These are phyloP conservation scores for Serendipita sp. DNA, from an alignment of 768 basidiomycete species.

Conservation along the genomic window DNA sequence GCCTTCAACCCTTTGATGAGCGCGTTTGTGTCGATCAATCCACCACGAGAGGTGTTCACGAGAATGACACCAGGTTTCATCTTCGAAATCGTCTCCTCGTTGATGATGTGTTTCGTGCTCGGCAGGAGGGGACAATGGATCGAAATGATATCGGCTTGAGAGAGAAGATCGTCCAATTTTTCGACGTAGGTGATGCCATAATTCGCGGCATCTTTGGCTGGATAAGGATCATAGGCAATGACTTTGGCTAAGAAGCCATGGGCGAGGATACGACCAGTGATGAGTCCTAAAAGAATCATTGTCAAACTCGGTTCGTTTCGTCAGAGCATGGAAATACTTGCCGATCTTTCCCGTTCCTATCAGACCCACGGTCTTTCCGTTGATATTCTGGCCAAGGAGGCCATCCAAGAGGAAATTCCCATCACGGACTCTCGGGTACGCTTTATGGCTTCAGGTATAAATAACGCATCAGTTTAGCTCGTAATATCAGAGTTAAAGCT, in stretches of 20 bases:
- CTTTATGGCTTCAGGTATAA: slow-evolving; percentile 11
- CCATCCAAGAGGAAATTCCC: slow-evolving; percentile 15
- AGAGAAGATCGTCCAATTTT: slow-evolving; percentile 17
- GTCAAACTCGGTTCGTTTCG: neutral
- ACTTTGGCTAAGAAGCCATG: slow-evolving; percentile 18
- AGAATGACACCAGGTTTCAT: slow-evolving; percentile 18
- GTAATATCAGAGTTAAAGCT: neutral
- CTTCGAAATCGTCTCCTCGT: slow-evolving; percentile 14
- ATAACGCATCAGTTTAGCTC: neutral
- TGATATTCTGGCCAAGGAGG: slow-evolving; percentile 15
- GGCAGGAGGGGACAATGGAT: slow-evolving; percentile 21
- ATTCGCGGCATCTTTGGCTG: slow-evolving; percentile 6
- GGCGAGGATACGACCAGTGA: slow-evolving; percentile 17
- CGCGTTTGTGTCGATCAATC: slow-evolving; percentile 14
- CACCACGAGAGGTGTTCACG: slow-evolving; percentile 23
- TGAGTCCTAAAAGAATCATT: slow-evolving; percentile 11
- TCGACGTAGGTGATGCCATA: slow-evolving; percentile 13
- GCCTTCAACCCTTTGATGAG: slow-evolving; percentile 13
- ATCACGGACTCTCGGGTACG: slow-evolving; percentile 13
- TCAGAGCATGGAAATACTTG: neutral
- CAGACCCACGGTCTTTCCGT: slow-evolving; percentile 20
- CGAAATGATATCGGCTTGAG: slow-evolving; percentile 18
- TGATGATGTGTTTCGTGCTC: slow-evolving; percentile 17
- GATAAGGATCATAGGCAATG: slow-evolving; percentile 19
- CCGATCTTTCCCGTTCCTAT: slow-evolving; percentile 23